Percentiles rank a stretch among this genome's conserved stretches.
Conservation (phyloP, 192 early-diverging fungal species). For the Coemansia sp. region DNA sequence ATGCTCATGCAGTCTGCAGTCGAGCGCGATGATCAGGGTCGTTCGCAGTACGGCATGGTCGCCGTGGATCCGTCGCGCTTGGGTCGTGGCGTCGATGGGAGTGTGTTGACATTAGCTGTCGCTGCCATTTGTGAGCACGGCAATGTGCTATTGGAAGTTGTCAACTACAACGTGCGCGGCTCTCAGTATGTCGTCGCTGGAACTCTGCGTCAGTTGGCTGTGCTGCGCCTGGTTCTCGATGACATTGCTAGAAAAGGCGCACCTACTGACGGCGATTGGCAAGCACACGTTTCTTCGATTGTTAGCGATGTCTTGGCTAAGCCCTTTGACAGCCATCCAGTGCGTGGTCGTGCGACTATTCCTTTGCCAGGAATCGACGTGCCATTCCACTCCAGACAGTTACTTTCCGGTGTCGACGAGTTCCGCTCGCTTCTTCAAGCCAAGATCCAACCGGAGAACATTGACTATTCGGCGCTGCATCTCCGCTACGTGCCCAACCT, state of each 20-base stretch:
- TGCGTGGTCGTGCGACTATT: slow-evolving; percentile 87
- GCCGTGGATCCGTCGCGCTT: slow-evolving; percentile 84
- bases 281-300: slow-evolving; percentile 74
- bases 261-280: slow-evolving; percentile 77
- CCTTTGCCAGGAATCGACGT: slow-evolving; percentile 91
- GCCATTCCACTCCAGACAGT: slow-evolving; percentile 87
- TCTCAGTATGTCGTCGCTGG: slow-evolving; percentile 94
- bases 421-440: slow-evolving; percentile 86
- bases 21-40: slow-evolving; percentile 73
- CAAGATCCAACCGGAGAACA: slow-evolving; percentile 71
- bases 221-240: slow-evolving; percentile 80
- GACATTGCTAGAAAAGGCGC: slow-evolving; percentile 70
- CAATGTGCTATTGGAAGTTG: slow-evolving; percentile 81
- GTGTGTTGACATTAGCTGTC: slow-evolving; percentile 69
- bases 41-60: slow-evolving; percentile 93
- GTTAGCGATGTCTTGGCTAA: slow-evolving; percentile 66
- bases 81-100: slow-evolving; percentile 63
- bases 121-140: slow-evolving; percentile 73
- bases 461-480: slow-evolving; percentile 68
- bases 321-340: slow-evolving; percentile 65
- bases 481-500: slow-evolving; percentile 94
- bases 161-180: slow-evolving; percentile 95
- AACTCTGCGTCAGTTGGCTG: slow-evolving; percentile 72
- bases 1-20: slow-evolving; percentile 97
- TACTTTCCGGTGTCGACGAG: slow-evolving; percentile 76